Percentiles rank a stretch among this genome's conserved stretches.
phyloP scores from a whole-genome alignment of 768 basidiomycete species.

The Pulveroboletus sp. region DNA sequence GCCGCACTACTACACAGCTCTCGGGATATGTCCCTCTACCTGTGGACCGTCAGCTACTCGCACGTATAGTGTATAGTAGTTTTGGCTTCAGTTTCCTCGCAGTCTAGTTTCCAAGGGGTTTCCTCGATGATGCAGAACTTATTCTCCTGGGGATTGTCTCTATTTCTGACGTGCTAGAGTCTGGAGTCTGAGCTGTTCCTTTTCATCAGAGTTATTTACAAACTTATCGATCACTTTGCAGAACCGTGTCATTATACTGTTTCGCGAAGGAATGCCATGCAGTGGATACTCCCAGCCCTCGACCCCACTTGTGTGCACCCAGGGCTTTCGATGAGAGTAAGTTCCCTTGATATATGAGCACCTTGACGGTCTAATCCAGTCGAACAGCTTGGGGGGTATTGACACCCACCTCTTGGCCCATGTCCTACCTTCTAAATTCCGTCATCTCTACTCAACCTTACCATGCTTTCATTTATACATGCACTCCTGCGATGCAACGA shows the following conservation, averaged over 20 bases:
- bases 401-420: constrained; percentile 34
- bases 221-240: constrained; percentile 50
- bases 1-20: no score
- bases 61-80: constrained; percentile 71
- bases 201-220: background rate
- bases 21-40: no score
- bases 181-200: background rate
- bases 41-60: constrained; percentile 23
- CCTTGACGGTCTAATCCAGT: background rate
- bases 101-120: constrained; percentile 66
- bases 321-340: no score
- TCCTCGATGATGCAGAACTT: constrained; percentile 48
- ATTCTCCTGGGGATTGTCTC: constrained; percentile 66
- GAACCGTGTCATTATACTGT: no score
- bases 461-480: constrained; percentile 54
- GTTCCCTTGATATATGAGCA: no score
- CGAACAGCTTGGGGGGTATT: background rate
- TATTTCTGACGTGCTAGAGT: constrained; percentile 46
- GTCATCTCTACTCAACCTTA: constrained; percentile 63
- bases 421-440: constrained; percentile 76
- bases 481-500: constrained; percentile 58
- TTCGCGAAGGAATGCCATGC: no score
- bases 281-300: no score
- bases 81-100: constrained; percentile 56
- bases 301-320: no score